These are phyloP conservation scores for Eucalyptus shirleyi DNA, from an alignment of 345 rosid species.

Conservation along the genomic window DNA sequence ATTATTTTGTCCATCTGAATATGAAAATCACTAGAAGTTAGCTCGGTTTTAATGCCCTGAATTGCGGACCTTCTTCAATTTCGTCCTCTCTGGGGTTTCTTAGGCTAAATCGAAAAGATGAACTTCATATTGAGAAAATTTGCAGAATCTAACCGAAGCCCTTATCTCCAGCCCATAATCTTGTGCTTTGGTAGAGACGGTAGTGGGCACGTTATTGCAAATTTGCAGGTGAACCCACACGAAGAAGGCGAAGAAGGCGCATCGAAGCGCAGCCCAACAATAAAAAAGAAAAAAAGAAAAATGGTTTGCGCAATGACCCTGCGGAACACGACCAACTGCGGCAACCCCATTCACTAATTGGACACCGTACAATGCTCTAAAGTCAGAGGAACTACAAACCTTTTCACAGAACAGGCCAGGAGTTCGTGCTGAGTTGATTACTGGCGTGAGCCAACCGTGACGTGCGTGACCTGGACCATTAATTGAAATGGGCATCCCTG, in stretches of 20 bases:
- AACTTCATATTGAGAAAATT: background rate
- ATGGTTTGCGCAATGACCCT: background rate
- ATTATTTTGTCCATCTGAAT: background rate
- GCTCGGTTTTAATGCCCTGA: background rate
- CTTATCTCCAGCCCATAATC: background rate
- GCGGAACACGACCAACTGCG: background rate
- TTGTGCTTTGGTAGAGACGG: background rate
- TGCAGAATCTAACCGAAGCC: background rate
- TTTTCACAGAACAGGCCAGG: background rate
- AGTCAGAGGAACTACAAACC: background rate
- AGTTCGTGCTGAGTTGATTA: background rate
- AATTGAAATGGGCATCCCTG: background rate
- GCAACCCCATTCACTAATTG: background rate
- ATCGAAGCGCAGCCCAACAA: background rate
- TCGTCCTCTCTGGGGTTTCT: background rate
- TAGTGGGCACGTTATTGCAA: background rate
- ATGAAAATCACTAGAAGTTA: background rate
- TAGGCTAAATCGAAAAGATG: background rate
- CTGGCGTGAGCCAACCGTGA: background rate
- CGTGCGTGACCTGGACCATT: background rate
- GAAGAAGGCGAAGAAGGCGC: background rate
- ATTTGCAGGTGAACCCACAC: background rate
- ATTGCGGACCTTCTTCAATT: background rate
- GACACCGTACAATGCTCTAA: background rate
- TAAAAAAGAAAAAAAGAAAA: rapidly evolving